Conservation (phyloP, 345 rosid species). For the Conringia planisiliqua region DNA sequence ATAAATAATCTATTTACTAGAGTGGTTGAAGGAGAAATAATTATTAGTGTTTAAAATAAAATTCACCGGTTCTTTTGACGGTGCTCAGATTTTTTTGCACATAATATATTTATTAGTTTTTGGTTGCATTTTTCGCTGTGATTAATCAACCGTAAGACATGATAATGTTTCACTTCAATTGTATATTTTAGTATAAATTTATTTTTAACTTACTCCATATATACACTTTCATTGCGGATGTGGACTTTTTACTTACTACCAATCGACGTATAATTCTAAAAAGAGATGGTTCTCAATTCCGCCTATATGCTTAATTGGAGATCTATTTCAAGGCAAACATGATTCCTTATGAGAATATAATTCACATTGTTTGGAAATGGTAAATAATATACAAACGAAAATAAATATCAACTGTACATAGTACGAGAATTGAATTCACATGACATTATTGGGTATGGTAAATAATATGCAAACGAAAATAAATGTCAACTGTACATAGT, state of each 20-base stretch:
- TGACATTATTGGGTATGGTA: not conserved
- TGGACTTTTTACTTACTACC: not conserved
- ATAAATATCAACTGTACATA: not conserved
- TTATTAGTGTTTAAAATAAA: too few relatives aligned
- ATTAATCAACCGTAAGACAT: not conserved
- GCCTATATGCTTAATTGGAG: not conserved
- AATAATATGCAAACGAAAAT: not conserved
- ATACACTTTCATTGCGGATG: not conserved
- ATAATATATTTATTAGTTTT: not conserved
- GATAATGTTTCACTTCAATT: not conserved
- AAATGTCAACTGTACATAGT: not conserved
- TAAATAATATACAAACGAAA: not conserved
- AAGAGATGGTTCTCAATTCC: not conserved
- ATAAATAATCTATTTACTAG: not conserved
- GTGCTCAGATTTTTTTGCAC: not conserved
- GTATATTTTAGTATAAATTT: not conserved
- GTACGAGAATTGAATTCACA: not conserved
- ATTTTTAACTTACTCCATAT: not conserved
- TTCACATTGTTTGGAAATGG: not conserved
- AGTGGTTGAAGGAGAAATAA: constrained; percentile 12
- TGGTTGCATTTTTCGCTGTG: not conserved
- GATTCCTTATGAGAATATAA: not conserved
- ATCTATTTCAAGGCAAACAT: constrained; percentile 3
- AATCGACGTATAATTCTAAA: not conserved
- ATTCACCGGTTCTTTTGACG: not conserved